These are phyloP conservation scores for Penicillium soppii DNA, from an alignment of 495 filamentous ascomycete species.

Conservation along the genomic window DNA sequence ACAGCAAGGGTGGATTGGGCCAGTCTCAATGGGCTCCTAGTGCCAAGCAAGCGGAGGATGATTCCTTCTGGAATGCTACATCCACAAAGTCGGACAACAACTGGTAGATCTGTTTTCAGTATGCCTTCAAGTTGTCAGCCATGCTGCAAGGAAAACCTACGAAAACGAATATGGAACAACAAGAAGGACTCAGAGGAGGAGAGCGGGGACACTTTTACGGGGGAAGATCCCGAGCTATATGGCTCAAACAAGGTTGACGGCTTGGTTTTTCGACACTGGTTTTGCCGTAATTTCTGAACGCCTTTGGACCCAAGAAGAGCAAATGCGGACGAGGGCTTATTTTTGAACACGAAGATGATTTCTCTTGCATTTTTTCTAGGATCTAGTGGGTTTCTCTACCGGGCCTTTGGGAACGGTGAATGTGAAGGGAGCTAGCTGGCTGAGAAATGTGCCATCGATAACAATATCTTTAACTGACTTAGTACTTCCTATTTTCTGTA, in stretches of 20 bases:
- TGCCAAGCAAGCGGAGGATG: too few species aligned
- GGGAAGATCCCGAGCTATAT: neutral
- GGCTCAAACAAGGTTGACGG: neutral
- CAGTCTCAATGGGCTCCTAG: neutral
- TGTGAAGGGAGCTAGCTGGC: neutral
- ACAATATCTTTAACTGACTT: too few species aligned
- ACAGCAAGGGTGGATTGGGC: neutral
- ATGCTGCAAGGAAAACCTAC: neutral
- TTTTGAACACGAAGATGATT: neutral
- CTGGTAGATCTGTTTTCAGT: neutral
- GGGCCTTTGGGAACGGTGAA: too few species aligned
- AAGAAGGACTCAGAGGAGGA: too few species aligned
- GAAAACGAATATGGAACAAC: constrained; percentile 1
- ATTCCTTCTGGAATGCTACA: neutral
- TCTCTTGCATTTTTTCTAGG: neutral
- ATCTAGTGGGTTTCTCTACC: neutral
- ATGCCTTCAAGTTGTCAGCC: neutral
- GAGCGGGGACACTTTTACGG: neutral
- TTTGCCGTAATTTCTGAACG: neutral
- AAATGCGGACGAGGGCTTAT: too few species aligned
- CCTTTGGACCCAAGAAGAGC: too few species aligned
- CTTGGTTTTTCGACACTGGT: neutral
- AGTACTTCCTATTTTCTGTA: too few species aligned
- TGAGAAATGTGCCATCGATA: neutral
- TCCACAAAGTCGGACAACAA: neutral